Base-by-base conservation (phyloP, 1,284 basidiomycete genomes). In the Naganishia albida region DNA sequence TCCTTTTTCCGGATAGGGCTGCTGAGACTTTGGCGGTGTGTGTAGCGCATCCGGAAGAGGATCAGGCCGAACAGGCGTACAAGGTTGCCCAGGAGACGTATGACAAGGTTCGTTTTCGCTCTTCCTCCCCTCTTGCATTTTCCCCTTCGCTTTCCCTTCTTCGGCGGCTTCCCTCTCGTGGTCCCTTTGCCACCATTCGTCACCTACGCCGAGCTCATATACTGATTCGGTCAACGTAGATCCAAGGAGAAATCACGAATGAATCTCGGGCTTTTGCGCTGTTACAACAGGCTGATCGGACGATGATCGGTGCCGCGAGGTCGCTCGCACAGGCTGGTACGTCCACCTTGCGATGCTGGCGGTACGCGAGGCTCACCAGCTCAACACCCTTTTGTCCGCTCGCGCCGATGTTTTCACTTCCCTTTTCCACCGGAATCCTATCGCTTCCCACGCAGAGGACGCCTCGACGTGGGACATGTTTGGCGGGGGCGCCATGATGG, bases 21-120 rank as follows among this genome's bases (percentile, higher is more conserved):
- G 16, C 23, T n/a, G 2, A 3, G 28, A 2, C 3, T 34, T 26
- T 28, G 3, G 18, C 0, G 7, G 18, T 34, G 7, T 42, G n/a
- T 28, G 23, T 38, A 65, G 54, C 42, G 15, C 69, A 67, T 52
- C 72, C 72, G 6, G 63, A 64, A 20, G 72, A 71, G 52, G 72
- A 70, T 50, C 44, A 42, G 53, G 62, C 56, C 8, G 71, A 72
- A 60, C 48, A 59, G 13, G 62, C 49, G 28, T 23, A 53, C 30
- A 52, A 60, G 28, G 43, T 26, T 28, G 64, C 64, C 4, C n/a
- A 54, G 38, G 23, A 43, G 25, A 20, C 55, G 18, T 70, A 65
- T 46, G 48, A 69, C 55, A 40, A 52, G 26, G 66, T 69, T 20
- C 23, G 67, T 50, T 12, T 13, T 7, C 34, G 23, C 20, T 23